Conservation (phyloP, 2,329 filamentous ascomycete species). For the Kalaharituber pfeilii region DNA sequence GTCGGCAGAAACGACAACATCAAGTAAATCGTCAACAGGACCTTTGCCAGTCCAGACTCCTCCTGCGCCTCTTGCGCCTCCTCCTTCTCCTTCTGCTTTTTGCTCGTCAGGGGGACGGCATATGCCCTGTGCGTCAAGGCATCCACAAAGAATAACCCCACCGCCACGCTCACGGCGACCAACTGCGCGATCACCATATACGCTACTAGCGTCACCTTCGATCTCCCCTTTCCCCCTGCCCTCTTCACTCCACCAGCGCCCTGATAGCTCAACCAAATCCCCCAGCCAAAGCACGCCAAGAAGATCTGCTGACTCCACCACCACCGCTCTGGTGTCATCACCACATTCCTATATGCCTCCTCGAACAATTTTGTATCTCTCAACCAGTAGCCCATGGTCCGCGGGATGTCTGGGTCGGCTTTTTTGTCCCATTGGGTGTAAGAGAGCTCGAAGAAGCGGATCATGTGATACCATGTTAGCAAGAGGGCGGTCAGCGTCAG, state of each 20-base stretch:
- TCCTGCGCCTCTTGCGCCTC: not conserved
- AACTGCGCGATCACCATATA: not conserved
- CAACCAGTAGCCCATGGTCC: constrained; percentile 1
- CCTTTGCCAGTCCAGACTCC: not conserved
- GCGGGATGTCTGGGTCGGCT: constrained; percentile 24
- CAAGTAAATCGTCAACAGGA: not conserved
- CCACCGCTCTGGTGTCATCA: constrained; percentile 6
- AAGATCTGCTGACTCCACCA: constrained; percentile 12
- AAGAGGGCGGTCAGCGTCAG: not conserved
- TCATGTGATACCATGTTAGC: not conserved
- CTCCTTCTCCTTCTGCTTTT: not conserved
- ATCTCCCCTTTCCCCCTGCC: not conserved
- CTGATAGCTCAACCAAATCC: constrained; percentile 2
- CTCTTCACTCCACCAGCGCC: not conserved
- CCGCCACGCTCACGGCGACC: not conserved
- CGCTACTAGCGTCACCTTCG: not conserved
- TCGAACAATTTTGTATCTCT: constrained; percentile 8
- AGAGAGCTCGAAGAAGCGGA: constrained; percentile 4
- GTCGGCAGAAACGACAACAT: not conserved
- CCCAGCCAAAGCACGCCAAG: constrained; percentile 7
- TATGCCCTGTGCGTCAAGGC: not conserved
- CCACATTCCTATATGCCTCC: constrained; percentile 7
- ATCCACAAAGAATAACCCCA: not conserved
- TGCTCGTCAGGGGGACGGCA: not conserved
- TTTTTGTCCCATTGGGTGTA: constrained; percentile 25